A percentile compares a stretch with the other conserved stretches of the same genome.
phyloP scores from a whole-genome alignment of 225 moss, liverwort and hornwort species.

The Ulota crispa region DNA sequence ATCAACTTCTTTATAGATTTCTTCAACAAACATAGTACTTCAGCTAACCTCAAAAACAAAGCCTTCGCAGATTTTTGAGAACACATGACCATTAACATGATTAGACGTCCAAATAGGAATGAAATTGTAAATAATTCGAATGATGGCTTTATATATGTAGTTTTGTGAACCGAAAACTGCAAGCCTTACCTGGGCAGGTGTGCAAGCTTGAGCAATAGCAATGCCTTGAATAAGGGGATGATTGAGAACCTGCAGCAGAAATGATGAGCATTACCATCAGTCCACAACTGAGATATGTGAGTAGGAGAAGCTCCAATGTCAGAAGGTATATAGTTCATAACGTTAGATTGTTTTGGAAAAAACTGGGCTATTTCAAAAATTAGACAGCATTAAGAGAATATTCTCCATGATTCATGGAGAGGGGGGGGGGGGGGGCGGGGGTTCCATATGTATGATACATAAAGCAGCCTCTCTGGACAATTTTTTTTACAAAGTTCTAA shows the following conservation, averaged over 20 bases:
- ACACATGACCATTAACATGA: not conserved
- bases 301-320: not conserved
- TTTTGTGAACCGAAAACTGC: not conserved
- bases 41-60: not conserved
- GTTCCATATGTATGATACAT: not conserved
- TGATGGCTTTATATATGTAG: not conserved
- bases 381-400: not conserved
- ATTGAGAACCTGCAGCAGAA: constrained; percentile 41
- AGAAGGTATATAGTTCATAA: not conserved
- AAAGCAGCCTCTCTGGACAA: not conserved
- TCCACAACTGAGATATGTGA: not conserved
- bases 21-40: not conserved
- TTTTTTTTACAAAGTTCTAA: not conserved
- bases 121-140: not conserved
- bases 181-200: constrained; percentile 40
- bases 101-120: not conserved
- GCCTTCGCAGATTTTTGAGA: not conserved
- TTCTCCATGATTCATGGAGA: not conserved
- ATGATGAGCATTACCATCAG: not conserved
- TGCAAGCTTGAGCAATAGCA: constrained; percentile 42
- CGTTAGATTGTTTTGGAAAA: not conserved
- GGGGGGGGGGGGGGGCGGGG: no score
- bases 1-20: not conserved
- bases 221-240: constrained; percentile 34
- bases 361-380: no score